Percentiles rank a stretch among this genome's conserved stretches.
phyloP scores from a whole-genome alignment of 805 yeast genomes.

The Candida incommunis region DNA sequence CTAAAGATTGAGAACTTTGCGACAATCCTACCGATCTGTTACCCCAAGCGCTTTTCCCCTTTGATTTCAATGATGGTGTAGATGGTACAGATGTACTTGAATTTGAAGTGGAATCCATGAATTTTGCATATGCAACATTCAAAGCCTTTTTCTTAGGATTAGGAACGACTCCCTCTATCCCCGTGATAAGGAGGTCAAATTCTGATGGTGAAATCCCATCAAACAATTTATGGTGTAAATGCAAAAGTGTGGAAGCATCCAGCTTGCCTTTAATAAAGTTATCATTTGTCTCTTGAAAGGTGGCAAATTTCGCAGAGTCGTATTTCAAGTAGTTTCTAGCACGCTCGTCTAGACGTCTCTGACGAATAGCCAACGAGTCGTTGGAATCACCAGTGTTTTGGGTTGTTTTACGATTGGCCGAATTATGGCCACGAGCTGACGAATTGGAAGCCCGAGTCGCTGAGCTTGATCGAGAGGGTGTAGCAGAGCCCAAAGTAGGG shows the following conservation, averaged over 20 bases:
- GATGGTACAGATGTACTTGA: neutral
- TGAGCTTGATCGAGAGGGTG: slow-evolving; percentile 4
- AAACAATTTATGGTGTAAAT: slow-evolving; percentile 37
- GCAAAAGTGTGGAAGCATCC: slow-evolving; percentile 33
- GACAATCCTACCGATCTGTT: slow-evolving; percentile 1
- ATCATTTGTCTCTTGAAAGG: slow-evolving; percentile 37
- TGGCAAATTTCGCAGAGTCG: slow-evolving; percentile 29
- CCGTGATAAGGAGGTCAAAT: slow-evolving; percentile 4
- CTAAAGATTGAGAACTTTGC: neutral
- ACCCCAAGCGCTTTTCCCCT: slow-evolving; percentile 4
- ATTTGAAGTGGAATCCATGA: slow-evolving; percentile 3
- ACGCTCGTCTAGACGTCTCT: slow-evolving; percentile 61
- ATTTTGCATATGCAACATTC: slow-evolving; percentile 4
- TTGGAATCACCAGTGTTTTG: no score
- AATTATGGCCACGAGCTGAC: slow-evolving; percentile 5
- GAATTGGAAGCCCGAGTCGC: slow-evolving; percentile 7
- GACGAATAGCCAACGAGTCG: slow-evolving; percentile 33
- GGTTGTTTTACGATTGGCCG: neutral
- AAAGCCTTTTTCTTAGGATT: slow-evolving; percentile 4
- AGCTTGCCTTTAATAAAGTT: slow-evolving; percentile 32
- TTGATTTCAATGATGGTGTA: slow-evolving; percentile 1
- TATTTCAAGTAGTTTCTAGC: slow-evolving; percentile 67
- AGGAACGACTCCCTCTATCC: slow-evolving; percentile 2
- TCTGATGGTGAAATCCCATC: slow-evolving; percentile 15
- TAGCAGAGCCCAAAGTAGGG: slow-evolving; percentile 12